phyloP scores from a whole-genome alignment of 305 asterid genomes.

The Rubia balearica region DNA sequence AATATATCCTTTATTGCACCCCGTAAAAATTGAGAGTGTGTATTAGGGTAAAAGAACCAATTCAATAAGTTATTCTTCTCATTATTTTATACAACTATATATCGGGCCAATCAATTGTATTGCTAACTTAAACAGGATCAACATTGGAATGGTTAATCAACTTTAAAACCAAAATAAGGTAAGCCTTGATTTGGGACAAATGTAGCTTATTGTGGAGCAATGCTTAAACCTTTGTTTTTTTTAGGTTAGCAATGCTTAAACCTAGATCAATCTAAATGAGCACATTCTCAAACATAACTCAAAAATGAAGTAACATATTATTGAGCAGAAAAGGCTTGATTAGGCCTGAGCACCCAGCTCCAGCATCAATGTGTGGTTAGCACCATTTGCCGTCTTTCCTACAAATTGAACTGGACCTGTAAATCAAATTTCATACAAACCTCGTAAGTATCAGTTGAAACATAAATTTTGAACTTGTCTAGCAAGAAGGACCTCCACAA shows the following conservation, averaged over 20 bases:
- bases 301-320: neutral
- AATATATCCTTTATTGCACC: too few relatives aligned
- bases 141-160: neutral
- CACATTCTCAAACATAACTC: neutral
- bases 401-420: conserved; percentile 66
- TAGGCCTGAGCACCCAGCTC: conserved; percentile 54
- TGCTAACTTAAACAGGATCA: neutral
- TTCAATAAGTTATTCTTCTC: too few relatives aligned
- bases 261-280: neutral
- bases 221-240: neutral
- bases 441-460: neutral
- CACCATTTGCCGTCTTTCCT: conserved; percentile 46
- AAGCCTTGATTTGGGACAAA: neutral
- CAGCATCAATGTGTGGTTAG: conserved; percentile 54
- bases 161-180: neutral
- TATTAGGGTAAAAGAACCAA: too few relatives aligned
- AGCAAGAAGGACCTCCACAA: neutral
- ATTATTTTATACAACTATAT: too few relatives aligned
- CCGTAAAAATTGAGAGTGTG: too few relatives aligned
- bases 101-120: too few relatives aligned
- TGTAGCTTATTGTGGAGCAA: neutral
- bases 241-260: neutral
- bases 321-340: neutral
- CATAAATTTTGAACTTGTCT: neutral
- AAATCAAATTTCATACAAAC: neutral